Evolutionary conservation across 257 asterid genomes (phyloP), one percentile per base, ranked within the genome.

Genomic region (Voacanga thouarsii): DNA sequence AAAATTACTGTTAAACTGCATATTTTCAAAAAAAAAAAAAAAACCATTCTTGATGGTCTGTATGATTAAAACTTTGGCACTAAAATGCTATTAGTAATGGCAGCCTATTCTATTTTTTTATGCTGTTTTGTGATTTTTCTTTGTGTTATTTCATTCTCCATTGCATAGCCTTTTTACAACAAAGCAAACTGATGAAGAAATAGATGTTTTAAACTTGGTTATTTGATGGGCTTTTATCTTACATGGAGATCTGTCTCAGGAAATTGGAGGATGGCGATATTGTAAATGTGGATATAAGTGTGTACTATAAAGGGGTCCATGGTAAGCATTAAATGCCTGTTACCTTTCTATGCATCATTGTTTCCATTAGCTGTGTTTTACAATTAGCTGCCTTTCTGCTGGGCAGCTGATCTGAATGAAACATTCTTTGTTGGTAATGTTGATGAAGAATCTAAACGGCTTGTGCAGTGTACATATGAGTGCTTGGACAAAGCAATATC

Each of bases 261-360:
- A 92, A 87, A 86, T 84, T 96, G 79, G 98, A 92, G 89, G 99
- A 93, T 84, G 99, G 98, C 23, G 99, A 96, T 85, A 90, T 96
- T 82, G 97, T 96, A 53, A 93, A 96, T 84, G 94, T 96, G 81
- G 99, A 95, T 78, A 90, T 95, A 60, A 83, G 91, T 53, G 97
- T 96, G 79, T 96, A 77, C 84, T 90, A 96, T 78, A 92, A 93
- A 81, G 99, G 99, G 53, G 96, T 92, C 78, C 98, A 96, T 84
- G 98, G 99, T 95, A 78, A 78, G 85, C 53, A 67, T 44, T 72
- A 57, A 43, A 19, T 63, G 23, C 69, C 51, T 15, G 19, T 56
- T 26, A 50, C 57, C 51, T 47, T 74, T 74, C 63, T 41, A 9
- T 63, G 23, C 23, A 14, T 47, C n/a, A 49, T 53, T 51, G 50